Base-by-base conservation (phyloP, 805 yeast genomes). In the Lipomyces oligophaga region DNA sequence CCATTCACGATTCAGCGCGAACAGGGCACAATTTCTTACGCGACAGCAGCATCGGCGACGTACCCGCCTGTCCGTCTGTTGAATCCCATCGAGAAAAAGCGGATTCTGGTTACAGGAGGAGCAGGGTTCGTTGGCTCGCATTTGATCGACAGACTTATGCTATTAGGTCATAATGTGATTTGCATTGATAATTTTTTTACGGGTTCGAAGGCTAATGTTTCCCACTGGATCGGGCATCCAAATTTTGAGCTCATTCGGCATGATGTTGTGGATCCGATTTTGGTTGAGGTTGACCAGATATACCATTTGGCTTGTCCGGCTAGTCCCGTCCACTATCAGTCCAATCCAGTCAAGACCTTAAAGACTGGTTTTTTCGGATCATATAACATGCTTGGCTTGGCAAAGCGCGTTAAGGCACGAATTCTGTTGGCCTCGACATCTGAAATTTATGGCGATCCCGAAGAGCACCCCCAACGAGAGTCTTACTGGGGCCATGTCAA, bases 111-210 rank as follows among this genome's bases (percentile, higher is more conserved):
- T 25, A 57, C 62, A 3, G 62, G 62, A 7, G 62, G 62, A 2
- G 62, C 62, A 11, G 62, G 62, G 13, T 59, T 59, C 37, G 62
- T 59, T 19, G 62, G 62, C 22, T 57, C 61, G 24, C 62, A 59
- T 50, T 46, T 59, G 15, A 60, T 59, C 19, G 62, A 59, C 49
- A 28, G 62, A 19, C 46, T 59, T 31, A 59, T 59, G 62, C 51
- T 59, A n/a, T 42, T 54, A 50, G 62, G 62, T 18, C 62, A 59
- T 31, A 49, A 48, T 11, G 62, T 59, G 18, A 59, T 59, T 20
- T 60, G 62, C 33, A 37, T 59, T 24, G 62, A 59, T 41, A 59
- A 59, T 49, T 59, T 59, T 41, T 56, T 52, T 42, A 59, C 62
- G 13, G 61, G 62, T 30, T 52, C 62, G 4, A 54, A 53, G 33